Conservation (phyloP, 257 asterid genomes). For the Solanum pinnatisectum region DNA sequence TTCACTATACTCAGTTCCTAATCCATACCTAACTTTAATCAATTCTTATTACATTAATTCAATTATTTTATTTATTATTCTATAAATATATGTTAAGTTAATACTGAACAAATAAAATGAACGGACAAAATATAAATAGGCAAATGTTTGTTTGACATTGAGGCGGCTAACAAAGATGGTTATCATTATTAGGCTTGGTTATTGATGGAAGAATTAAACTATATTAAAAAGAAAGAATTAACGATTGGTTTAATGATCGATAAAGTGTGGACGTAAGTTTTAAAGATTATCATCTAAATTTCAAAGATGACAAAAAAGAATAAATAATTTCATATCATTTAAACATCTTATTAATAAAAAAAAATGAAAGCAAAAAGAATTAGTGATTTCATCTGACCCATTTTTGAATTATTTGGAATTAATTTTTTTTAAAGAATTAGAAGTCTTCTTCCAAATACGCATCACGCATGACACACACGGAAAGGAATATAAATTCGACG, state of each 20-base stretch:
- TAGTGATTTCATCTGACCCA: neutral
- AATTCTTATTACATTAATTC: too few species aligned
- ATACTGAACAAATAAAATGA: too few species aligned
- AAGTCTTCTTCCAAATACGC: neutral
- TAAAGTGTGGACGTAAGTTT: neutral
- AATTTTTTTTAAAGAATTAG: neutral
- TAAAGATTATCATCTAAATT: neutral
- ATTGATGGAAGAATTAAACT: neutral
- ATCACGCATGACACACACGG: neutral
- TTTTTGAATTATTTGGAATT: neutral
- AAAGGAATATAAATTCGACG: neutral
- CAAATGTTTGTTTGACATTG: neutral
- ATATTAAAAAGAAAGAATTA: neutral
- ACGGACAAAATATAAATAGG: too few species aligned
- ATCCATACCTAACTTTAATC: too few species aligned
- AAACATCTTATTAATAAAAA: too few species aligned
- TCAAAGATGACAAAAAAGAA: neutral
- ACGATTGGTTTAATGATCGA: neutral
- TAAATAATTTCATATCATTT: too few species aligned
- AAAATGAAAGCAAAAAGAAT: neutral
- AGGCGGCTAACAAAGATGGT: neutral
- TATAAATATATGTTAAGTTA: too few species aligned
- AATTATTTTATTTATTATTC: too few species aligned
- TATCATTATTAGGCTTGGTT: neutral
- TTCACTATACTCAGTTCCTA: too few species aligned